phyloP scores from a whole-genome alignment of 2,329 filamentous ascomycete genomes.

The Sporothrix brunneoviolacea region DNA sequence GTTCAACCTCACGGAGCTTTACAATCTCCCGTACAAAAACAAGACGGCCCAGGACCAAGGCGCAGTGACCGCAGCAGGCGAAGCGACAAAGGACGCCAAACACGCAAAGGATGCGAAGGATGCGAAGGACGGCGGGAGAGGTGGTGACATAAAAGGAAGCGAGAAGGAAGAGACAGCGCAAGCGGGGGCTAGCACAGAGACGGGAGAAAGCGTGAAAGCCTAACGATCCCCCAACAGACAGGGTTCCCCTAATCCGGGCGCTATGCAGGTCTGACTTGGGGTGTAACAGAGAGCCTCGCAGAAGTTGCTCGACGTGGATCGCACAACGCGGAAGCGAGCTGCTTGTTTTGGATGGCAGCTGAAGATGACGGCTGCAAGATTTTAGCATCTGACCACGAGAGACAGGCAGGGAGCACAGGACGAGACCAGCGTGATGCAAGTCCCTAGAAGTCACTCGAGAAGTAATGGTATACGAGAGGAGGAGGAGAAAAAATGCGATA shows the following conservation, averaged over 20 bases:
- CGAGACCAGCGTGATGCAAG: too few species aligned
- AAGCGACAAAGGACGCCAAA: neutral
- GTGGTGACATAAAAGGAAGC: neutral
- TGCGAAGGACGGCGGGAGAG: neutral
- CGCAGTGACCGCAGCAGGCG: neutral
- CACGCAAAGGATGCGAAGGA: too few species aligned
- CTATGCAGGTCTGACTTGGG: too few species aligned
- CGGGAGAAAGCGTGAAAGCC: too few species aligned
- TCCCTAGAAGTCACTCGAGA: too few species aligned
- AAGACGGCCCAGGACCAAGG: neutral
- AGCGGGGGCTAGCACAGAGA: too few species aligned
- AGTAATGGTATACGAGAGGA: too few species aligned
- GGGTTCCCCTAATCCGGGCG: too few species aligned
- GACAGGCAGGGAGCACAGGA: too few species aligned
- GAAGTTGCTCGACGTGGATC: neutral
- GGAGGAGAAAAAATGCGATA: neutral
- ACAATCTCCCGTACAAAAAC: conserved; percentile 34
- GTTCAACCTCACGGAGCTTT: conserved; percentile 72
- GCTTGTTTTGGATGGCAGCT: neutral
- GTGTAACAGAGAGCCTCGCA: neutral
- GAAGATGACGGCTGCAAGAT: neutral
- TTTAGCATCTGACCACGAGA: neutral
- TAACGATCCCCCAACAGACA: too few species aligned
- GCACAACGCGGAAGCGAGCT: conserved; percentile 4
- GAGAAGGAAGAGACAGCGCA: neutral